Evolutionary conservation across 768 basidiomycete species (phyloP), one percentile per base, ranked within the genome.

Genomic region (Trametes cingulata): DNA sequence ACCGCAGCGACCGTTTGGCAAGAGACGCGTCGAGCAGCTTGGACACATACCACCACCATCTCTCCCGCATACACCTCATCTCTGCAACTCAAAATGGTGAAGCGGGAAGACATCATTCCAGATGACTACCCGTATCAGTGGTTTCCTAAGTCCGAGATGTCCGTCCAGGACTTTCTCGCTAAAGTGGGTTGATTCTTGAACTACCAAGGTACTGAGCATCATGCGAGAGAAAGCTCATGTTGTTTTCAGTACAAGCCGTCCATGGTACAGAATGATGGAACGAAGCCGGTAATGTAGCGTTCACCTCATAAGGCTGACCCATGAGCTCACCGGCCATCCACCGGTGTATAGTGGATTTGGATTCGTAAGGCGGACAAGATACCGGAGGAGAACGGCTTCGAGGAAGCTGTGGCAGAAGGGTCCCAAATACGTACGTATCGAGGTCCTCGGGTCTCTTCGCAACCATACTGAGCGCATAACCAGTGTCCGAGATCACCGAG

Each of bases 191-290:
- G 33, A 14, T 20, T 17, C 12, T 54, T 22, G 13, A 33, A 13
- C 15, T 29, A 43, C 2, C 7, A 8, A 39, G 55, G 43, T 3
- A 17, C 6, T 13, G 43, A 37, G 9, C 46, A 19, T n/a, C 24
- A 1, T 20, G 9, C 37, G 47, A 20, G 33, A 36, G 25, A 50
- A 37, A 14, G 36, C 36, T 37, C 48, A 10, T 8, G 33, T 20
- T 36, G 5, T 7, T 48, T 0, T 41, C 61, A 90, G 88, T 88
- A 83, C 63, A 86, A 79, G 52, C 89, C 90, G 0, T 90, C 88
- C 17, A 86, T 90, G 87, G 85, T 90, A 10, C 83, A 88, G 64
- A 83, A 91, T 67, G 86, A 90, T 58, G 89, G 88, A 4, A 86
- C 78, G 0, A 90, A 89, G 71, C 88, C 88, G 42, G 89, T 90